These are phyloP conservation scores for Plasmodium berghei DNA, from an alignment of 169 alveolate species.

Conservation along the genomic window DNA sequence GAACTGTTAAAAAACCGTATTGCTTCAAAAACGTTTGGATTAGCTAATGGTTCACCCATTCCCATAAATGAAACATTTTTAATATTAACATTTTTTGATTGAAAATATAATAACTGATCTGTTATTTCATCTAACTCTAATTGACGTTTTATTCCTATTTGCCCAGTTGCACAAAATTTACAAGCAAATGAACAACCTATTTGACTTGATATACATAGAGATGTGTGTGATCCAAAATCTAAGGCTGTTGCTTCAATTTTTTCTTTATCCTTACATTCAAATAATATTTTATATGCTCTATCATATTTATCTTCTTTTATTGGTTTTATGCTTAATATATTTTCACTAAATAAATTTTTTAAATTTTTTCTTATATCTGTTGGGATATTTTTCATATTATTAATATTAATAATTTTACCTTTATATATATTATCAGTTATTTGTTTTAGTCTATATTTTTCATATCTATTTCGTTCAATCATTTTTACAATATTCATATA, in stretches of 20 bases:
- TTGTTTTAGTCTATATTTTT: constrained; percentile 81
- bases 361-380: constrained; percentile 78
- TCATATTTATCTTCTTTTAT: constrained; percentile 80
- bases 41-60: constrained; percentile 93
- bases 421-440: constrained; percentile 81
- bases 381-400: constrained; percentile 85
- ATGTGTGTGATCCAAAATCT: constrained; percentile 87
- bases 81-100: constrained; percentile 82
- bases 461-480: constrained; percentile 45
- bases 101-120: constrained; percentile 88
- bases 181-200: constrained; percentile 90
- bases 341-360: constrained; percentile 75
- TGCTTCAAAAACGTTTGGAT: constrained; percentile 90
- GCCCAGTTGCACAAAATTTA: constrained; percentile 92
- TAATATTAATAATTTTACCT: constrained; percentile 73
- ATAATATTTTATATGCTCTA: constrained; percentile 86
- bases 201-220: constrained; percentile 90
- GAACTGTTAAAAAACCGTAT: constrained; percentile 82
- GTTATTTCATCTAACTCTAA: constrained; percentile 89
- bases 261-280: constrained; percentile 86
- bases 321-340: constrained; percentile 80
- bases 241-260: constrained; percentile 88
- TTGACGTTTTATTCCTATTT: constrained; percentile 89
- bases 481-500: constrained; percentile 24
- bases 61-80: constrained; percentile 92